Percentiles rank a stretch among this genome's conserved stretches.
phyloP scores from a whole-genome alignment of 495 filamentous ascomycete species.

The Pseudevernia furfuracea region DNA sequence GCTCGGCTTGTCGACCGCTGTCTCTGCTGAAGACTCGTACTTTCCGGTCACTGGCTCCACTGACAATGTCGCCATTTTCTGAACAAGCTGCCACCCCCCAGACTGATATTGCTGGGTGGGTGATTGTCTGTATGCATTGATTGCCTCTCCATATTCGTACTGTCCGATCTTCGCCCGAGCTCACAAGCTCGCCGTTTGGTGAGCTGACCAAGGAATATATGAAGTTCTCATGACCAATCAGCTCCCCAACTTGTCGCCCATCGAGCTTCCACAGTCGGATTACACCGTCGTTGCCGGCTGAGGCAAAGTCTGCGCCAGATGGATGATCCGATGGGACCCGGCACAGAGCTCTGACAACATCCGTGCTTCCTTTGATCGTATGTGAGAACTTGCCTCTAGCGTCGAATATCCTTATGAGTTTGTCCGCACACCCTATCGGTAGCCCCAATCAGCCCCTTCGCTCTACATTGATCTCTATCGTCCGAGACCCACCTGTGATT shows the following conservation, averaged over 20 bases:
- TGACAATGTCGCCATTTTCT: conserved; percentile 84
- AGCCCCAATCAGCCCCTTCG: background rate
- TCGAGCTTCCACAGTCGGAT: conserved; percentile 77
- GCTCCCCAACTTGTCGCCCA: conserved; percentile 61
- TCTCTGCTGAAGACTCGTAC: conserved; percentile 77
- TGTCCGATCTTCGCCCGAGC: conserved; percentile 88
- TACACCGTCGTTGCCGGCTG: conserved; percentile 79
- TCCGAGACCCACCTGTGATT: conserved; percentile 58
- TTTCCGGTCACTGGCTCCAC: conserved; percentile 82
- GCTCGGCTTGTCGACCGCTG: conserved; percentile 58
- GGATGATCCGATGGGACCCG: conserved; percentile 67
- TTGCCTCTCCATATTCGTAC: conserved; percentile 76
- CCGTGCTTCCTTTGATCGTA: conserved; percentile 61
- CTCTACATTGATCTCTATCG: background rate
- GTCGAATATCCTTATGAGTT: conserved; percentile 75
- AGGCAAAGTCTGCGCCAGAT: conserved; percentile 78
- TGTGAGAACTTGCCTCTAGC: conserved; percentile 54
- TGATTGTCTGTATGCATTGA: conserved; percentile 89
- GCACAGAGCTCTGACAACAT: conserved; percentile 82
- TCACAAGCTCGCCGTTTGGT: conserved; percentile 81
- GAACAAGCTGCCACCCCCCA: conserved; percentile 80
- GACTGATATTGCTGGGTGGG: conserved; percentile 93
- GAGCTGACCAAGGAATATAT: conserved; percentile 78
- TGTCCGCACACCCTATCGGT: conserved; percentile 67
- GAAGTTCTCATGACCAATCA: conserved; percentile 88